Base-by-base conservation (phyloP, 495 filamentous ascomycete genomes). In the Hypoxylon intermedium region DNA sequence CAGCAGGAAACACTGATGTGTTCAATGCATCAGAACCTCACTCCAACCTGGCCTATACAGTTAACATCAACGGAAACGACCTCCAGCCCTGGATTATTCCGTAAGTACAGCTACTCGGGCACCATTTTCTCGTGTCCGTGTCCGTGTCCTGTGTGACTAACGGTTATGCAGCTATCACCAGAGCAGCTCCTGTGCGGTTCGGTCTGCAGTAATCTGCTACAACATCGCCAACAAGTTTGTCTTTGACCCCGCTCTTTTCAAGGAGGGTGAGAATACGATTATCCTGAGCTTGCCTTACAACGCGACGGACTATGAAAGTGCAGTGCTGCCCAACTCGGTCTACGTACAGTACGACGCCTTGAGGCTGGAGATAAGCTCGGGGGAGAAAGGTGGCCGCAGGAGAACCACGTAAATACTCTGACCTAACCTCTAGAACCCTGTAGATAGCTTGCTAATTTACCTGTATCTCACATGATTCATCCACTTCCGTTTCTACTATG, bases 291-390 rank as follows among this genome's bases (percentile, higher is more conserved):
- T 85, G 20, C 82, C 84, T 15, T 72, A 68, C 45, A 80, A 82
- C 56, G 82, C 77, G 30, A 82, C 79, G 9, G 70, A 85, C 57
- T 75, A 73, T 15, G 82, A 85, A 72, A 81, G 76, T 15, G 82
- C 82, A 2, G 55, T 83, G 15, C 50, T 86, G 19, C 78, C 81
- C 0, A 65, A 62, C 41, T 75, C 67, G 1, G 72, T 82, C 0
- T 86, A 85, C 68, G 77, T 85, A 11, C 81, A 86, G 67, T 85
- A 87, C 68, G 81, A 85, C 74, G 81, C 82, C 2, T 59, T 85
- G 58, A 69, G 81, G 31, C 49, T 85, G 16, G 82, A 86, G 60
- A 34, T 86, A 28, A 46, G 62, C 45, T 55, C 43, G 9, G 45
- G 9, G 31, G 55, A 45, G 45, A 54, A 46, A 24, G 38, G 20